Evolutionary conservation across 805 yeast genomes (phyloP).

Genomic region (Monosporozyma aerobia): DNA sequence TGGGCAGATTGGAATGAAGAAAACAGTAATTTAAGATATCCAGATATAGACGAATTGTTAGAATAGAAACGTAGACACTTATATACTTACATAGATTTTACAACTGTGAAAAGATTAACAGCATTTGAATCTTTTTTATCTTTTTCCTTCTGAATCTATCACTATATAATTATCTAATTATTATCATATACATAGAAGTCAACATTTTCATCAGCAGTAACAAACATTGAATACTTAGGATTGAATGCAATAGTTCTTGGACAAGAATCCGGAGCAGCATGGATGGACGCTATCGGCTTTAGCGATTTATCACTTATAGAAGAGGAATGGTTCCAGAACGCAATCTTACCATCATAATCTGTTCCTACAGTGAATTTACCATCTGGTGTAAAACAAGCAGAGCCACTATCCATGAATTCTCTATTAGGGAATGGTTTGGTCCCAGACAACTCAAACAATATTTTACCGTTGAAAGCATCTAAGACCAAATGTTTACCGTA

Average conservation of each 20-base stretch:
- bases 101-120: slow-evolving; percentile 7
- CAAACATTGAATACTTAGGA: slow-evolving; percentile 34
- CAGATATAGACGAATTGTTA: slow-evolving; percentile 38
- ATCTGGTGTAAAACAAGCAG: slow-evolving; percentile 56
- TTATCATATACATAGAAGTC: slow-evolving; percentile 29
- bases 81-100: slow-evolving; percentile 13
- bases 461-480: slow-evolving; percentile 61
- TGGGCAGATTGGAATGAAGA: slow-evolving; percentile 71
- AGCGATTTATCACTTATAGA: slow-evolving; percentile 23
- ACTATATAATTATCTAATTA: not conserved
- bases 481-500: slow-evolving; percentile 49
- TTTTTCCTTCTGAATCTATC: not conserved
- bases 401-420: slow-evolving; percentile 43
- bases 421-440: slow-evolving; percentile 38
- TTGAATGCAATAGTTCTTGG: slow-evolving; percentile 35
- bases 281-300: slow-evolving; percentile 22
- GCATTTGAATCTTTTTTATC: not conserved
- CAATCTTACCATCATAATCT: slow-evolving; percentile 43
- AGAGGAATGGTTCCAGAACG: slow-evolving; percentile 42
- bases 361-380: slow-evolving; percentile 56
- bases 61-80: slow-evolving; percentile 1
- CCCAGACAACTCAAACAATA: slow-evolving; percentile 40
- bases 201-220: slow-evolving; percentile 31
- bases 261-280: slow-evolving; percentile 28
- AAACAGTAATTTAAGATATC: slow-evolving; percentile 57